Evolutionary conservation across 176 grass and related monocot genomes (phyloP), one percentile per base, ranked within the genome.

Genomic region (Saccharum spontaneum): DNA sequence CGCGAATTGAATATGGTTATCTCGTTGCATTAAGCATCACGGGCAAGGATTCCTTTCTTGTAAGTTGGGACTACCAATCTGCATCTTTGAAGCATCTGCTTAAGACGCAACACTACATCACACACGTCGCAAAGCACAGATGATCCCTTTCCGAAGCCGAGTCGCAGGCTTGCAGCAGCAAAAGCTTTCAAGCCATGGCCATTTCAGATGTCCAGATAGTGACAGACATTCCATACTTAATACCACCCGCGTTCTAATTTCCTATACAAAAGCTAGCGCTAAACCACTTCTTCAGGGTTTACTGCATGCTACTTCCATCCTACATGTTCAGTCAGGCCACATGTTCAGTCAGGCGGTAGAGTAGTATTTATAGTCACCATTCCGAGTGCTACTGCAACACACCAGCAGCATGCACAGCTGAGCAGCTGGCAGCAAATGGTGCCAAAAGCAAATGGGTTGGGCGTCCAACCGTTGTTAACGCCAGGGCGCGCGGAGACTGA

Each of bases 211-310:
- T n/a, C 75, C 63, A n/a, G 41, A 34, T 48, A 69, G 69, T 18
- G 45, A 48, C 59, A 90, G 57, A 16, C 15, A 33, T 57, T 61
- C 3, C 4, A 24, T 72, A 46, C 41, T 48, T 4, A 43, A 45
- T 33, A 68, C 26, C 69, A 18, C 22, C 78, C 73, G 7, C 37
- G 40, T 48, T 45, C 76, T 76, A 76, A 68, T 50, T 43, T 69
- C 36, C 89, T 87, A 70, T 84, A 87, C 85, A 87, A 87, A 84
- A 84, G 84, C 68, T 79, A 85, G 69, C n/a, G 38, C 23, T 78
- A 59, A 78, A 79, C 88, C 84, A 83, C 74, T 69, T 65, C 24
- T 40, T 39, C 74, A 83, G 84, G 88, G 84, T 83, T 74, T 74
- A 37, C 73, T 75, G 33, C 8, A 75, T 34, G 46, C 72, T 75